phyloP scores from a whole-genome alignment of 805 yeast genomes.

The Yamadazyma paraphyllophila region DNA sequence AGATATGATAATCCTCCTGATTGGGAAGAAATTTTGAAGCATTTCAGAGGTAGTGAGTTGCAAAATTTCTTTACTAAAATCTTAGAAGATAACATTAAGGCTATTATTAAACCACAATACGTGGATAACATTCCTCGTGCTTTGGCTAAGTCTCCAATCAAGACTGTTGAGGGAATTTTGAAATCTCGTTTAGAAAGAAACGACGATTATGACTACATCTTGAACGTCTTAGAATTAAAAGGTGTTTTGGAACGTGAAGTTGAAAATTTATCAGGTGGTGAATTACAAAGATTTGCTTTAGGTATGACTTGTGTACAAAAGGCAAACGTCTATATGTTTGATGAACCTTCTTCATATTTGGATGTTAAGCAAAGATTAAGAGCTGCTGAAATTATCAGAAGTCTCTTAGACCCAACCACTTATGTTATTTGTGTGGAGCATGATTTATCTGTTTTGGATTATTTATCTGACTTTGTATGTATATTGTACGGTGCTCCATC shows the following conservation, averaged over 20 bases:
- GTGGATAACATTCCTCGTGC: slow-evolving; percentile 98
- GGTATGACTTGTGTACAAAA: slow-evolving; percentile 95
- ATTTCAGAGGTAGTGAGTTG: slow-evolving; percentile 95
- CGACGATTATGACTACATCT: slow-evolving; percentile 61
- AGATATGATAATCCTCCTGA: slow-evolving; percentile 93
- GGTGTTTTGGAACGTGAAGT: slow-evolving; percentile 85
- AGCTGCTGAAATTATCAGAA: slow-evolving; percentile 93
- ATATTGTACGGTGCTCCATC: slow-evolving; percentile 97
- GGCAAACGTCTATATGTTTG: slow-evolving; percentile 98
- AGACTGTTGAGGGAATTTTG: slow-evolving; percentile 81
- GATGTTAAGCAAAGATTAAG: slow-evolving; percentile 98
- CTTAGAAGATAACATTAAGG: slow-evolving; percentile 89
- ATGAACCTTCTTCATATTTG: slow-evolving; percentile 96
- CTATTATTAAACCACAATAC: slow-evolving; percentile 98
- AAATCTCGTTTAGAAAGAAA: slow-evolving; percentile 74
- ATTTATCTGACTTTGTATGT: slow-evolving; percentile 94
- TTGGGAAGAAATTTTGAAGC: slow-evolving; percentile 89
- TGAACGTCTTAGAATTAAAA: slow-evolving; percentile 70
- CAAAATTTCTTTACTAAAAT: slow-evolving; percentile 95
- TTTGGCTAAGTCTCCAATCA: slow-evolving; percentile 78
- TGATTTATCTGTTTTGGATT: slow-evolving; percentile 96
- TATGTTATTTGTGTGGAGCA: slow-evolving; percentile 98
- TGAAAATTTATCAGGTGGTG: slow-evolving; percentile 93
- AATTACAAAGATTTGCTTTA: slow-evolving; percentile 95
- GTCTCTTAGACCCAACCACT: slow-evolving; percentile 68